Evolutionary conservation across 225 moss, liverwort and hornwort genomes (phyloP), one percentile per base, ranked within the genome.

Genomic region (Climacium dendroides): DNA sequence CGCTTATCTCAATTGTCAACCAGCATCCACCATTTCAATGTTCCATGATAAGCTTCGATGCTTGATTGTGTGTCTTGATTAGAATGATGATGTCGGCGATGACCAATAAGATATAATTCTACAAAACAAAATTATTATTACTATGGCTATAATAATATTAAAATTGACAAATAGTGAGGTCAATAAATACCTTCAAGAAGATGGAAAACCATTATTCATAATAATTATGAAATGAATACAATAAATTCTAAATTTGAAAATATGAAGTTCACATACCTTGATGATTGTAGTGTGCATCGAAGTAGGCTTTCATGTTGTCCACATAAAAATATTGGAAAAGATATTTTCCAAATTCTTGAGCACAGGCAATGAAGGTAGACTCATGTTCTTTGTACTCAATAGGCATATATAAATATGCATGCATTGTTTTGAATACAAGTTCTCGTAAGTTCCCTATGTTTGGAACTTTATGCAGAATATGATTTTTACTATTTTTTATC

Each of bases 91-190:
- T 62, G 30, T 62, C 8, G 4, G 7, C 4, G 3, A 62, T 62
- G 62, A 4, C 62, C 15, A 62, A n/a, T n/a, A 6, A n/a, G 3
- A 66, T 66, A n/a, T 20, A 66, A 66, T 19, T n/a, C 62, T 28
- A 29, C 10, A 2, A 66, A 5, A 0, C 5, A 19, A 35, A 35
- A 19, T 10, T 2, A 0, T 18, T 10, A 10, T 66, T 6, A 1
- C 5, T 0, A 66, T 15, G 35, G 1, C 6, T 0, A 20, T n/a
- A 19, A n/a, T 6, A 20, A 66, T n/a, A 66, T 19, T 6, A 6
- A 66, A 0, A 6, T 20, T n/a, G 0, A 6, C 65, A 20, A 35
- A 35, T 19, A 65, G 1, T n/a, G n/a, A n/a, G n/a, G n/a, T n/a
- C n/a, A 65, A 35, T 5, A 64, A 64, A 4, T 65, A 65, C 0